Conservation (phyloP, 441 rosid species). For the Erodium moschatum region DNA sequence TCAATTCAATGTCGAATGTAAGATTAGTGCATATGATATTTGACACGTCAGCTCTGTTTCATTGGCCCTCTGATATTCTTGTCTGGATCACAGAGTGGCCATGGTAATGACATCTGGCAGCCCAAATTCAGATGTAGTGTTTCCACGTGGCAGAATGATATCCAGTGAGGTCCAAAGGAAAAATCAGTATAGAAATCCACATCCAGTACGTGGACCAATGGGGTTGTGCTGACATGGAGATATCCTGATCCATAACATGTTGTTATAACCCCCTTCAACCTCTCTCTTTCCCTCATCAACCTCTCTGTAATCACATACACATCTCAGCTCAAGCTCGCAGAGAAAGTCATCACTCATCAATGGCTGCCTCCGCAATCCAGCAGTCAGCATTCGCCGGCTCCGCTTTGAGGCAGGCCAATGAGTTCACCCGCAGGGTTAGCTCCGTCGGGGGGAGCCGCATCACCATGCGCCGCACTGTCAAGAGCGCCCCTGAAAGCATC, state of each 20-base stretch:
- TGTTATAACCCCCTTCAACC: conserved; percentile 27
- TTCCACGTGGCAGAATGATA: conserved; percentile 27
- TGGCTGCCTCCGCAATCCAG: conserved; percentile 63
- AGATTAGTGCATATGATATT: background rate
- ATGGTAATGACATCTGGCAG: background rate
- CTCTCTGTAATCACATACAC: background rate
- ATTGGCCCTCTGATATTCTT: background rate
- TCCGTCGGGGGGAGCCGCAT: conserved; percentile 45
- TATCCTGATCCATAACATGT: conserved; percentile 40
- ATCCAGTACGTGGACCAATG: conserved; percentile 36
- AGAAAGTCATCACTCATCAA: background rate
- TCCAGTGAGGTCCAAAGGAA: conserved; percentile 2
- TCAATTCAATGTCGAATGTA: too few species aligned
- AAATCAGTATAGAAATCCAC: conserved; percentile 29
- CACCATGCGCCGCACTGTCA: conserved; percentile 73
- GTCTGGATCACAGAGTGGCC: background rate
- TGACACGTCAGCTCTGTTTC: background rate
- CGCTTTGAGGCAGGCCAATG: conserved; percentile 48
- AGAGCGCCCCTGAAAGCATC: conserved; percentile 68
- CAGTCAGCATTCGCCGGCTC: conserved; percentile 61
- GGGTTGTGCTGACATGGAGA: conserved; percentile 37
- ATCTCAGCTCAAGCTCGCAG: conserved; percentile 17
- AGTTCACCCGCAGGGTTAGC: conserved; percentile 46
- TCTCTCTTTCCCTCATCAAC: background rate
- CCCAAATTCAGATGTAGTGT: too few species aligned